Percentiles rank a stretch among this genome's conserved stretches.
Conservation (phyloP, 371 early-diverging fungal genomes). For the Mucor velutinosus region DNA sequence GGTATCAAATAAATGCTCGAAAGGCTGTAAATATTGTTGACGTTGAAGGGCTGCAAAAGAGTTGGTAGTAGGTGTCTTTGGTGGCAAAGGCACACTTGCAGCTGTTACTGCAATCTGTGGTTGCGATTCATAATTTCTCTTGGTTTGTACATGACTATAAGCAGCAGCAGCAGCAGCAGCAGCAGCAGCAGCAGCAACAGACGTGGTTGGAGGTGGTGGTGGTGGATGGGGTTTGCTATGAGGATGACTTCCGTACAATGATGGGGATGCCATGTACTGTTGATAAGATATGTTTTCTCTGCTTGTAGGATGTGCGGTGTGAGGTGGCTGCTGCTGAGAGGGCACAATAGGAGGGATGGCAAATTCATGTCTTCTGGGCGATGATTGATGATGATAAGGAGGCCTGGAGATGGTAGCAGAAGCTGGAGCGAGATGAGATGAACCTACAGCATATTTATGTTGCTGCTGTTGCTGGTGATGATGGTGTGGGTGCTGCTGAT, state of each 20-base stretch:
- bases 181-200: not conserved
- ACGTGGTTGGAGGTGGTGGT: not conserved
- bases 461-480: constrained; percentile 15
- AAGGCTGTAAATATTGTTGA: constrained; percentile 58
- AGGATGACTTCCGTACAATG: constrained; percentile 3
- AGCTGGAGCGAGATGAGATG: constrained; percentile 17
- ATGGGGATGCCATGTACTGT: constrained; percentile 20
- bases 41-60: constrained; percentile 41
- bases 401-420: constrained; percentile 20
- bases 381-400: constrained; percentile 30
- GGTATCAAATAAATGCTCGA: constrained; percentile 64
- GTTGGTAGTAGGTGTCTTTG: constrained; percentile 37
- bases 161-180: not conserved
- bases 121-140: constrained; percentile 10
- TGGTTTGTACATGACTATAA: not conserved
- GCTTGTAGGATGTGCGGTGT: constrained; percentile 21
- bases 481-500: constrained; percentile 10
- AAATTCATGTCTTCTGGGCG: constrained; percentile 42
- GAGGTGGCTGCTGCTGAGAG: constrained; percentile 52
- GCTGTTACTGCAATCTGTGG: constrained; percentile 20
- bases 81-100: constrained; percentile 24
- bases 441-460: not conserved
- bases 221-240: constrained; percentile 6
- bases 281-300: constrained; percentile 20
- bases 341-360: constrained; percentile 57